Conservation (phyloP, 441 rosid species). For the Corymbia citriodora region DNA sequence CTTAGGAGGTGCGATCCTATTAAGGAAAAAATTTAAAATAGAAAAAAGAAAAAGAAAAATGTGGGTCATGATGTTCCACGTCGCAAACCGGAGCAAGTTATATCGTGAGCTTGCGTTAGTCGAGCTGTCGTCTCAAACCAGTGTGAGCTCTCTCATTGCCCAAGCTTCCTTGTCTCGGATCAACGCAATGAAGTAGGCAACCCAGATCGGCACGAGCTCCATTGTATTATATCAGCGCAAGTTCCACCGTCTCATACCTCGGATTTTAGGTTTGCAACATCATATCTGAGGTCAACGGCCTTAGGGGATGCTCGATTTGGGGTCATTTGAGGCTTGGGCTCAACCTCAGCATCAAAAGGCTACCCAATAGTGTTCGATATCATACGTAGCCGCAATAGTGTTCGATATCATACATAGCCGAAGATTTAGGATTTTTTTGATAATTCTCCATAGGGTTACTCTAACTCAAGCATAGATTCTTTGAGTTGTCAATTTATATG, state of each 20-base stretch:
- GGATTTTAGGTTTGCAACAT: background rate
- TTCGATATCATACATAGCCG: background rate
- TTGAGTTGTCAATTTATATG: background rate
- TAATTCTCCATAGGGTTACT: background rate
- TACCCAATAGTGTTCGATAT: too few species aligned
- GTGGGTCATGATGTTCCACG: background rate
- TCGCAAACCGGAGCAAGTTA: background rate
- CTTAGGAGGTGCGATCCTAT: background rate
- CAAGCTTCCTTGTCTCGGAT: background rate
- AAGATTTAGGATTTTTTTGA: too few species aligned
- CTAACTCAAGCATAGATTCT: background rate
- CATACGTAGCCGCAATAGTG: background rate
- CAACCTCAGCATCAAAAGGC: too few species aligned
- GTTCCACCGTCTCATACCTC: background rate
- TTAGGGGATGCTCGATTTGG: background rate
- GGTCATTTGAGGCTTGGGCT: background rate
- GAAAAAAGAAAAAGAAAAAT: background rate
- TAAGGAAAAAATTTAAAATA: fast-evolving
- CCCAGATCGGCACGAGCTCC: background rate
- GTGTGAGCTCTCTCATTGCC: background rate
- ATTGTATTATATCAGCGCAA: background rate
- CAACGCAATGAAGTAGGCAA: background rate
- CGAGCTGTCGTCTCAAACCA: too few species aligned
- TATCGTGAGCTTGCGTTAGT: background rate
- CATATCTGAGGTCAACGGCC: background rate